Conservation (phyloP, 257 asterid species). For the Solanum piurae region DNA sequence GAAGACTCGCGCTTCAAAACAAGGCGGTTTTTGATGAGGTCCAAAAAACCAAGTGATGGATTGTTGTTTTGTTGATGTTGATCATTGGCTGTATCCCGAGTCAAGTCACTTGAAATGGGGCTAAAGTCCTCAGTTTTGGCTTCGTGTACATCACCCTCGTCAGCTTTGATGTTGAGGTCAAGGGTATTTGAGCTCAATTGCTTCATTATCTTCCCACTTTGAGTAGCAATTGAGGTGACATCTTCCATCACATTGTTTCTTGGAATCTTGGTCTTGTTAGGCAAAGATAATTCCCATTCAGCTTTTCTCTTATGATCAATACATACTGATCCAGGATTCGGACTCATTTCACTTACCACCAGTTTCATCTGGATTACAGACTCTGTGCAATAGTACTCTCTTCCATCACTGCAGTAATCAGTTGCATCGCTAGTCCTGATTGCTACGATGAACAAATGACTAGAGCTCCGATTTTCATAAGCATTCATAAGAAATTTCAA, state of each 20-base stretch:
- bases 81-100: slow-evolving; percentile 15
- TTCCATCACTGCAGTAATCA: background rate
- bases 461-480: slow-evolving; percentile 9
- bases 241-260: slow-evolving; percentile 23
- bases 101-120: slow-evolving; percentile 32
- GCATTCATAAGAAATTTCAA: slow-evolving; percentile 28
- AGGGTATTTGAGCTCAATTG: slow-evolving; percentile 32
- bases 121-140: slow-evolving; percentile 9
- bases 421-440: slow-evolving; percentile 11
- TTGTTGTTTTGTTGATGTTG: slow-evolving; percentile 2
- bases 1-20: slow-evolving; percentile 17
- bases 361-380: slow-evolving; percentile 38
- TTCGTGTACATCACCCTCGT: slow-evolving; percentile 8
- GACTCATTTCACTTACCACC: slow-evolving; percentile 6
- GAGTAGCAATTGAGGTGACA: slow-evolving; percentile 11
- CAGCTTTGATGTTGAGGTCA: slow-evolving; percentile 55
- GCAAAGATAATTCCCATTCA: slow-evolving; percentile 23
- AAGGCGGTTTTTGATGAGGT: slow-evolving; percentile 30
- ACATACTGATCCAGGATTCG: background rate
- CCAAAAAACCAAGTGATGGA: slow-evolving; percentile 19
- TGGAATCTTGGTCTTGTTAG: slow-evolving; percentile 21
- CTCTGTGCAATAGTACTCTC: background rate
- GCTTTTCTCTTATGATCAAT: slow-evolving; percentile 44
- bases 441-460: slow-evolving; percentile 36
- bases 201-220: slow-evolving; percentile 1